These are phyloP conservation scores for Sequoiadendron giganteum DNA, from an alignment of 75 land plant genomes.

Conservation along the genomic window DNA sequence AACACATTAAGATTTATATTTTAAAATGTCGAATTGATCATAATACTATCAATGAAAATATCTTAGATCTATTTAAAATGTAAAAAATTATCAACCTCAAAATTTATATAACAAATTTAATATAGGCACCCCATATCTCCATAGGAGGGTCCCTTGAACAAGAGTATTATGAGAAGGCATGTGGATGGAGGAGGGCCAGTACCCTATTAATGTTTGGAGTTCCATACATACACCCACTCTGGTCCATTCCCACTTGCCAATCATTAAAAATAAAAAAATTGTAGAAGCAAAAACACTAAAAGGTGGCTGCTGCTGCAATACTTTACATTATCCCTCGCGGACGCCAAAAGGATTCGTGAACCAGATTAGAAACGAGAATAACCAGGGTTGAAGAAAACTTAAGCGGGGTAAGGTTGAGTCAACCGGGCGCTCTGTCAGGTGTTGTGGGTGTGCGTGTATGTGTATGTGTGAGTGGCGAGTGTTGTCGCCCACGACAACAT, in stretches of 20 bases:
- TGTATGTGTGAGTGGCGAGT: neutral
- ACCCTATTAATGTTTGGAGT: too few relatives aligned
- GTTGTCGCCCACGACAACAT: neutral
- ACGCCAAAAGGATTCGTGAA: slow-evolving; percentile 9
- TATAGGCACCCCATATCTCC: too few relatives aligned
- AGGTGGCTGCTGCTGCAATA: neutral
- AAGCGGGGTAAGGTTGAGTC: neutral
- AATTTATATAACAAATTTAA: too few relatives aligned
- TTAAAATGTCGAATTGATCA: too few relatives aligned
- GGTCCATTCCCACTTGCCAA: slow-evolving; percentile 2
- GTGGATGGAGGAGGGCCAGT: too few relatives aligned
- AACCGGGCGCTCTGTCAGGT: slow-evolving; percentile 5
- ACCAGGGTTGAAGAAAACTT: neutral
- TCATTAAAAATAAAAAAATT: slow-evolving; percentile 1
- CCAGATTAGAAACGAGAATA: neutral
- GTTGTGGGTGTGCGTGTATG: slow-evolving; percentile 6
- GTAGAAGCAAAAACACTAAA: neutral
- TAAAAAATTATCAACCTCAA: too few relatives aligned
- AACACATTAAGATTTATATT: too few relatives aligned
- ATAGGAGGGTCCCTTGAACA: too few relatives aligned
- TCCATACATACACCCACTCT: too few relatives aligned
- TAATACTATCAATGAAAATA: too few relatives aligned
- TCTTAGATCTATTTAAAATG: too few relatives aligned
- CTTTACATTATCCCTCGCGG: slow-evolving; percentile 16
- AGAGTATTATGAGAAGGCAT: too few relatives aligned